Conservation (phyloP, 805 yeast species). For the Metschnikowia picachoensis region DNA sequence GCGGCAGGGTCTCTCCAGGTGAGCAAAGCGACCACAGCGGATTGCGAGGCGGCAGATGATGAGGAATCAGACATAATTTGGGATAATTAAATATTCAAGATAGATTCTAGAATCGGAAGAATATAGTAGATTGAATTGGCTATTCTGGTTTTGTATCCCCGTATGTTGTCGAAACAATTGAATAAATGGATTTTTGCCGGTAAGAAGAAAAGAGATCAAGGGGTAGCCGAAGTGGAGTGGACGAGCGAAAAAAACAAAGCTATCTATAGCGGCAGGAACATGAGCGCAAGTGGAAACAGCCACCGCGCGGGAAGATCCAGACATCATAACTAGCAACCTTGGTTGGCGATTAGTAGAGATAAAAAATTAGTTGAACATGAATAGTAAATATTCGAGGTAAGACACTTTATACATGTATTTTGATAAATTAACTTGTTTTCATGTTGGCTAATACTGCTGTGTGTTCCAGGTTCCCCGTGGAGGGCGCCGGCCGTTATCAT, state of each 20-base stretch:
- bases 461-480: too few relatives aligned
- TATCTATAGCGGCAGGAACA: background rate
- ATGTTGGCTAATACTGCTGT: too few relatives aligned
- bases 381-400: too few relatives aligned
- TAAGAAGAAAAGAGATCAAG: constrained; percentile 5
- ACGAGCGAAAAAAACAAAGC: background rate
- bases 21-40: constrained; percentile 37
- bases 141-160: background rate
- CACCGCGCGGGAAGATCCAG: too few relatives aligned
- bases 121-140: too few relatives aligned
- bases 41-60: constrained; percentile 1
- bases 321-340: too few relatives aligned
- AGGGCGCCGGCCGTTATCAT: too few relatives aligned
- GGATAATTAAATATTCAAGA: background rate
- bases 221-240: background rate
- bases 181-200: constrained; percentile 2
- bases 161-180: constrained; percentile 4
- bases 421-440: too few relatives aligned
- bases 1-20: constrained; percentile 74
- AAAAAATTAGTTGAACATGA: too few relatives aligned
- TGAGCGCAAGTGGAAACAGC: background rate
- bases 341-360: too few relatives aligned
- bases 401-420: too few relatives aligned
- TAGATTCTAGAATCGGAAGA: too few relatives aligned
- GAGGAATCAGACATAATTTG: background rate